Percentiles rank a stretch among this genome's conserved stretches.
These are phyloP conservation scores for Vitis riparia DNA, from an alignment of 164 flowering plant species.

Conservation along the genomic window DNA sequence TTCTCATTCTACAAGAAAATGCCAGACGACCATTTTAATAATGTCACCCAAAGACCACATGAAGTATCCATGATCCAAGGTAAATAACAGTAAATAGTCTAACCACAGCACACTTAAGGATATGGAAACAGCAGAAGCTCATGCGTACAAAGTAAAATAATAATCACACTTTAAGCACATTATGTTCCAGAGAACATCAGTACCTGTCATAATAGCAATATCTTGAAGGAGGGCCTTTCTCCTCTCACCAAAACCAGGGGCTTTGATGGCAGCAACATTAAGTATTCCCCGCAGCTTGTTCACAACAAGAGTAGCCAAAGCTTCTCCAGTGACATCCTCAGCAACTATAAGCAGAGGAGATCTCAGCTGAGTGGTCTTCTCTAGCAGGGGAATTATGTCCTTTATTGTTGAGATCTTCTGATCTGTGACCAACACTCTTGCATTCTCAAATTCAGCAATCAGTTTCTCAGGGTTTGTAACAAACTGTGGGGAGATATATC, in stretches of 20 bases:
- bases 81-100: no score
- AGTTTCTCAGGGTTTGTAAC: conserved; percentile 90
- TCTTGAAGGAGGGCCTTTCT: conserved; percentile 95
- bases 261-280: conserved; percentile 74
- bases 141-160: not conserved
- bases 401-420: conserved; percentile 87
- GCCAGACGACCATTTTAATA: no score
- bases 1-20: not conserved
- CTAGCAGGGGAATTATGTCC: conserved; percentile 73
- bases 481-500: conserved; percentile 97
- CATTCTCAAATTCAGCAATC: conserved; percentile 90
- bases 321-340: conserved; percentile 92
- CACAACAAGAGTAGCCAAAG: conserved; percentile 75
- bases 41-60: no score
- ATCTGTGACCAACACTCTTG: conserved; percentile 86
- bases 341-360: conserved; percentile 84
- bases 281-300: conserved; percentile 72
- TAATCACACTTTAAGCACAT: no score
- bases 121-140: not conserved
- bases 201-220: conserved; percentile 82
- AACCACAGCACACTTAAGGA: not conserved
- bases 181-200: not conserved
- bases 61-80: no score
- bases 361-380: conserved; percentile 64
- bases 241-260: conserved; percentile 97